Conservation (phyloP, 768 basidiomycete genomes). For the Rhizopogon sp. region DNA sequence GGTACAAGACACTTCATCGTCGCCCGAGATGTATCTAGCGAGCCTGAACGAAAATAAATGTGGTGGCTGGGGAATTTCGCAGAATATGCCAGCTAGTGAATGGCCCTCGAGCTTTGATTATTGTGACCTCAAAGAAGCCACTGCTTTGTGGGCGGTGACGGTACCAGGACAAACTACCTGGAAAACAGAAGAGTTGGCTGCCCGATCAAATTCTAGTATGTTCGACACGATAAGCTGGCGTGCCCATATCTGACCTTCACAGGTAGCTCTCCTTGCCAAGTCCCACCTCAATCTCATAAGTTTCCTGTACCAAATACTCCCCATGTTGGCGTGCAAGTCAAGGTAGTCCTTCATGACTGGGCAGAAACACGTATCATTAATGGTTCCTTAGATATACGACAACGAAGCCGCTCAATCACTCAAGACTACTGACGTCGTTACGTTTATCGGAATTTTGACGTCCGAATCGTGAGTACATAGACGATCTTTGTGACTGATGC, state of each 20-base stretch:
- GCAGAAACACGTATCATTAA: background rate
- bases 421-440: conserved; percentile 57
- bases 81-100: conserved; percentile 16
- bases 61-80: conserved; percentile 74
- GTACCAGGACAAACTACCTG: conserved; percentile 67
- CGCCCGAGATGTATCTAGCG: conserved; percentile 69
- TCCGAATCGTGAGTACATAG: conserved; percentile 51
- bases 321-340: conserved; percentile 71
- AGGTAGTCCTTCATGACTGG: conserved; percentile 34
- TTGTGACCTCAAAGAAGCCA: conserved; percentile 54
- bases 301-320: conserved; percentile 48
- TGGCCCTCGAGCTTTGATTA: conserved; percentile 31
- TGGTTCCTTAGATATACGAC: conserved; percentile 52
- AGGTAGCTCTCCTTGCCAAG: conserved; percentile 23
- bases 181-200: conserved; percentile 33
- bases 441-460: conserved; percentile 71
- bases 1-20: conserved; percentile 77
- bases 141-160: conserved; percentile 66
- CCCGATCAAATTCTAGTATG: conserved; percentile 15
- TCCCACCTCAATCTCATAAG: conserved; percentile 46
- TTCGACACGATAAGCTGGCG: conserved; percentile 1
- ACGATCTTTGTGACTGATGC: background rate
- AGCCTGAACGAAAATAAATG: conserved; percentile 34
- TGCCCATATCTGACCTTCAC: background rate
- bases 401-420: conserved; percentile 35